Percentiles rank a stretch among this genome's conserved stretches.
Evolutionary conservation across 805 yeast genomes (phyloP).

Genomic region (Ogataea nonfermentans): DNA sequence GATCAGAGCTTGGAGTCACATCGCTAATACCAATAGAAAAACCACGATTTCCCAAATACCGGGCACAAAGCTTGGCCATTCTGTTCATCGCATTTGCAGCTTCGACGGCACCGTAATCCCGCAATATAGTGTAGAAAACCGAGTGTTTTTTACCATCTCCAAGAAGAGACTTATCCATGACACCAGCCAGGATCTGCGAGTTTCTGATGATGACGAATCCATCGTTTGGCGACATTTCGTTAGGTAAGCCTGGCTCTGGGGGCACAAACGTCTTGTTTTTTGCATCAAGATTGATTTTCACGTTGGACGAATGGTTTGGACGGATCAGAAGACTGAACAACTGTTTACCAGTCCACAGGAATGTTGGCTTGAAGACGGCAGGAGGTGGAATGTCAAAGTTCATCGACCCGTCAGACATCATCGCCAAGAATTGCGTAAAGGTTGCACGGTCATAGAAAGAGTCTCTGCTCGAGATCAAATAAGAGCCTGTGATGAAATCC

Average conservation of each 20-base stretch:
- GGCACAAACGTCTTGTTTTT: slow-evolving; percentile 87
- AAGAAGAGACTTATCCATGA: slow-evolving; percentile 92
- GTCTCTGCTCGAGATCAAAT: slow-evolving; percentile 88
- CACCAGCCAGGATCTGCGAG: slow-evolving; percentile 84
- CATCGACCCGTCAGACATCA: slow-evolving; percentile 91
- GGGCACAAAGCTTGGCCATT: slow-evolving; percentile 98
- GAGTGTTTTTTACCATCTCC: slow-evolving; percentile 99
- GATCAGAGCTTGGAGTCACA: slow-evolving; percentile 86
- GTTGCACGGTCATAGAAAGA: slow-evolving; percentile 87
- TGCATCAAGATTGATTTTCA: slow-evolving; percentile 88
- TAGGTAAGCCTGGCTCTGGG: slow-evolving; percentile 69
- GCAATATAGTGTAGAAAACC: slow-evolving; percentile 87
- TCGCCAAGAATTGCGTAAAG: slow-evolving; percentile 75
- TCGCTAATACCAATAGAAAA: slow-evolving; percentile 97
- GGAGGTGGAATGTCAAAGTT: slow-evolving; percentile 97
- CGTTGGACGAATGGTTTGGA: slow-evolving; percentile 76
- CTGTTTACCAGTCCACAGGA: slow-evolving; percentile 97
- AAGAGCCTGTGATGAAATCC: slow-evolving; percentile 97
- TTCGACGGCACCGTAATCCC: slow-evolving; percentile 96
- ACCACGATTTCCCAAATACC: slow-evolving; percentile 92
- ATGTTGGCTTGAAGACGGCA: slow-evolving; percentile 82
- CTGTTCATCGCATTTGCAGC: slow-evolving; percentile 97
- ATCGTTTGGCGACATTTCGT: slow-evolving; percentile 97
- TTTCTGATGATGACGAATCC: slow-evolving; percentile 91
- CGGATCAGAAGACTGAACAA: slow-evolving; percentile 82